These are phyloP conservation scores for Escallonia rubra DNA, from an alignment of 129 eudicot species.

Conservation along the genomic window DNA sequence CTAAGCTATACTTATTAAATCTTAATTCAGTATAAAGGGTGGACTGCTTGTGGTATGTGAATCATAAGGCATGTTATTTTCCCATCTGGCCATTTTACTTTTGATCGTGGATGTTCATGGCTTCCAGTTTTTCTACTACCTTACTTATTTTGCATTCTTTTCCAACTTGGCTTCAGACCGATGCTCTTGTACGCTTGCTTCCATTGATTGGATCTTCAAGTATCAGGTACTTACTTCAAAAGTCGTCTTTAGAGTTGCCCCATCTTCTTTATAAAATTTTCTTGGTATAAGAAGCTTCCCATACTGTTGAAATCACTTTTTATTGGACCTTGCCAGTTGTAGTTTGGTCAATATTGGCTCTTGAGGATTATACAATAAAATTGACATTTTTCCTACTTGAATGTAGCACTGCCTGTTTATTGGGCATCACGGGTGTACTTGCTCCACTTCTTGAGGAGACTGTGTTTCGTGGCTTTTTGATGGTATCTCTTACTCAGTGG, in stretches of 20 bases:
- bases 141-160: slow-evolving; percentile 1
- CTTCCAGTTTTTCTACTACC: neutral
- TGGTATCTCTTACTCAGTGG: slow-evolving; percentile 96
- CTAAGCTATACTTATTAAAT: neutral
- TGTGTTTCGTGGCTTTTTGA: slow-evolving; percentile 93
- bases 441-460: slow-evolving; percentile 98
- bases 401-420: slow-evolving; percentile 73
- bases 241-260: neutral
- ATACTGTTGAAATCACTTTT: neutral
- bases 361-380: neutral
- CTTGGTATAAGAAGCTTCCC: neutral
- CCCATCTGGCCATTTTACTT: neutral
- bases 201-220: slow-evolving; percentile 93
- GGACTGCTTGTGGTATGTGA: no score
- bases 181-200: slow-evolving; percentile 89
- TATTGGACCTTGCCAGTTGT: neutral
- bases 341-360: neutral
- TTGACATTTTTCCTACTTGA: slow-evolving; percentile 4
- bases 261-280: neutral
- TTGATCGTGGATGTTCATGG: neutral
- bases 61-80: neutral
- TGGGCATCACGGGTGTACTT: slow-evolving; percentile 89
- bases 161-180: slow-evolving; percentile 55
- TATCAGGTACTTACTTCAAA: slow-evolving; percentile 49
- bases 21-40: neutral